phyloP scores from a whole-genome alignment of 495 filamentous ascomycete genomes.

The Filosporella fistucella region DNA sequence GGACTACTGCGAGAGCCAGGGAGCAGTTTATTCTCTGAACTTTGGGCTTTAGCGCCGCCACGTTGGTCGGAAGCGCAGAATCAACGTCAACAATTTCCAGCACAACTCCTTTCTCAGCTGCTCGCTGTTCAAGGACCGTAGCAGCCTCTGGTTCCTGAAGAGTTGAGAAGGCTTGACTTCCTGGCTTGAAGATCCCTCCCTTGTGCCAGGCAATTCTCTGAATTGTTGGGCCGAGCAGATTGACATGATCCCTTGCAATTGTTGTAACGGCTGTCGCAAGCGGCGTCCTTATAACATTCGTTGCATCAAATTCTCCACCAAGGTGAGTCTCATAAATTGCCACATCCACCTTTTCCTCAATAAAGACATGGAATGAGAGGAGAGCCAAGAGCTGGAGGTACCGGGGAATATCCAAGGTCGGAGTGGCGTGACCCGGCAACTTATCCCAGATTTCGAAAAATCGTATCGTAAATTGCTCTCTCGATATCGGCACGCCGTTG shows the following conservation, averaged over 20 bases:
- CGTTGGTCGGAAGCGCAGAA: slow-evolving; percentile 64
- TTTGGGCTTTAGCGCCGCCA: slow-evolving; percentile 47
- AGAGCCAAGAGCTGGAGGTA: slow-evolving; percentile 86
- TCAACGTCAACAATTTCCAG: slow-evolving; percentile 65
- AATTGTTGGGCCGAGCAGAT: slow-evolving; percentile 73
- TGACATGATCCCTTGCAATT: slow-evolving; percentile 84
- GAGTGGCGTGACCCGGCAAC: slow-evolving; percentile 46
- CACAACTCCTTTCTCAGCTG: slow-evolving; percentile 64
- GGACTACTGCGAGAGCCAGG: slow-evolving; percentile 61
- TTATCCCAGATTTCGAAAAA: slow-evolving; percentile 89
- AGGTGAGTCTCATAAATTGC: slow-evolving; percentile 89
- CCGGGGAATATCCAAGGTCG: slow-evolving; percentile 81
- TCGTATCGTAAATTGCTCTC: slow-evolving; percentile 73
- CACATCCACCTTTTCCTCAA: slow-evolving; percentile 72
- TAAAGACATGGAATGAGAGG: slow-evolving; percentile 78
- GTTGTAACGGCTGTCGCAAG: slow-evolving; percentile 72
- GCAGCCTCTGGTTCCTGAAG: slow-evolving; percentile 62
- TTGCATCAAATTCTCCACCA: slow-evolving; percentile 89
- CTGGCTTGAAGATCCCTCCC: slow-evolving; percentile 80
- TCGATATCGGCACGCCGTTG: slow-evolving; percentile 66
- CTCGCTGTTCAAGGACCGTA: slow-evolving; percentile 64
- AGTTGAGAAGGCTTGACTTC: slow-evolving; percentile 64
- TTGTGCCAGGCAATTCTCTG: slow-evolving; percentile 98
- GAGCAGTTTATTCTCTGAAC: slow-evolving; percentile 86
- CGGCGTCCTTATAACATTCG: slow-evolving; percentile 80